These are phyloP conservation scores for Leccinellum rugosiceps DNA, from an alignment of 768 basidiomycete genomes.

Conservation along the genomic window DNA sequence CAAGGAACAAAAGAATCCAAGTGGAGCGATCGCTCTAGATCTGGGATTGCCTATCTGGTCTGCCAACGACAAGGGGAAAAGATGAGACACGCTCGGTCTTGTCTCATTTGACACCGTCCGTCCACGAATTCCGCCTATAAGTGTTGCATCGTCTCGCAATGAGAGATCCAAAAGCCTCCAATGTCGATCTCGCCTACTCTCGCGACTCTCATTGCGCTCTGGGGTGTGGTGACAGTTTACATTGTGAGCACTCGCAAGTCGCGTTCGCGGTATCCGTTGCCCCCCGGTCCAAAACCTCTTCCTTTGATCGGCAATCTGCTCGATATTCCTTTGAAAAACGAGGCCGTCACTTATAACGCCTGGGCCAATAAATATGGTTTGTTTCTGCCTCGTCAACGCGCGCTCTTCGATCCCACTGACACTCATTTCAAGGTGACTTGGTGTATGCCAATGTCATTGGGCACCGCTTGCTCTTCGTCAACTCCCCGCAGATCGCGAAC, in stretches of 20 bases:
- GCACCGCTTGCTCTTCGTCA: conserved; percentile 46
- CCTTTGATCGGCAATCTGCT: conserved; percentile 54
- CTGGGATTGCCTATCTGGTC: neutral
- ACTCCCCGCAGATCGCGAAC: conserved; percentile 41
- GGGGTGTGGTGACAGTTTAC: conserved; percentile 17
- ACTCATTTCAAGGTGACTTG: conserved; percentile 40
- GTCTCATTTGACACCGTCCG: neutral
- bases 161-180: neutral
- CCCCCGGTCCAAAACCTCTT: conserved; percentile 54
- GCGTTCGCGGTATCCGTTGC: conserved; percentile 34
- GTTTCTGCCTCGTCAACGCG: neutral
- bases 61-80: conserved; percentile 7
- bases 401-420: neutral
- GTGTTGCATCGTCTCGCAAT: neutral
- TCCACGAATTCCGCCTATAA: conserved; percentile 18
- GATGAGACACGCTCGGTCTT: conserved; percentile 15
- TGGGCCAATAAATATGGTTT: conserved; percentile 40
- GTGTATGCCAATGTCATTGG: conserved; percentile 53
- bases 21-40: neutral
- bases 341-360: conserved; percentile 40
- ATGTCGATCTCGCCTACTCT: conserved; percentile 18
- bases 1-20: conserved; percentile 2
- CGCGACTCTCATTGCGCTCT: conserved; percentile 21
- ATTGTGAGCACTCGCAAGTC: conserved; percentile 12
- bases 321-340: conserved; percentile 40